A percentile compares a stretch with the other conserved stretches of the same genome.
phyloP scores from a whole-genome alignment of 73 alveolate species.

The Urostyla sp. region DNA sequence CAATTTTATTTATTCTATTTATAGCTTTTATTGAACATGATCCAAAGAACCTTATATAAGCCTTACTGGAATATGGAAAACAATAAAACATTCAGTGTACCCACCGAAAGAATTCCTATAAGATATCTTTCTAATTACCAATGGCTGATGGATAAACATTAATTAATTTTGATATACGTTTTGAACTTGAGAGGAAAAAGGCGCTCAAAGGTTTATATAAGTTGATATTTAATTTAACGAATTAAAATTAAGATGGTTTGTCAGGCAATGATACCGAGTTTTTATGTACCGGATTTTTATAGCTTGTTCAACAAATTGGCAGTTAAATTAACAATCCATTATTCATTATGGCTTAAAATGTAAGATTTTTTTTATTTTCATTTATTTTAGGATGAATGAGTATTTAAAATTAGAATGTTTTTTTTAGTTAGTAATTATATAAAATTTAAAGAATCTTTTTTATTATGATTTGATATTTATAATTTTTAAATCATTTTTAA shows the following conservation, averaged over 20 bases:
- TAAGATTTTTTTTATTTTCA: background rate
- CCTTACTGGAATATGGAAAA: background rate
- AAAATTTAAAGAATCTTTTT: background rate
- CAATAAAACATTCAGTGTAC: background rate
- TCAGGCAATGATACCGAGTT: constrained; percentile 10
- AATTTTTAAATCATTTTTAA: no score
- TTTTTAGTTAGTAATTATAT: no score
- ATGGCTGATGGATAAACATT: background rate
- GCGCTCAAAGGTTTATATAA: background rate
- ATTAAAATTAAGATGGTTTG: background rate
- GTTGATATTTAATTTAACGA: background rate
- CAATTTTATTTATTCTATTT: background rate
- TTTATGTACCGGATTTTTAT: constrained; percentile 1
- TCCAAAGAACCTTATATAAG: background rate
- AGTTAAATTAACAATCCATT: background rate
- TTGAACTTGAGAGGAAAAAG: constrained; percentile 17
- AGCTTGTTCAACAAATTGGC: background rate
- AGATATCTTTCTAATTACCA: background rate
- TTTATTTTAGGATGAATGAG: no score
- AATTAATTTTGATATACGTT: constrained; percentile 2
- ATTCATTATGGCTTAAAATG: background rate
- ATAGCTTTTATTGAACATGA: background rate
- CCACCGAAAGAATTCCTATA: constrained; percentile 16
- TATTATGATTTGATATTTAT: background rate
- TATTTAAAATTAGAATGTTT: no score